Evolutionary conservation across 129 eudicot species (phyloP), one percentile per base, ranked within the genome.

Genomic region (Solidago caesia): DNA sequence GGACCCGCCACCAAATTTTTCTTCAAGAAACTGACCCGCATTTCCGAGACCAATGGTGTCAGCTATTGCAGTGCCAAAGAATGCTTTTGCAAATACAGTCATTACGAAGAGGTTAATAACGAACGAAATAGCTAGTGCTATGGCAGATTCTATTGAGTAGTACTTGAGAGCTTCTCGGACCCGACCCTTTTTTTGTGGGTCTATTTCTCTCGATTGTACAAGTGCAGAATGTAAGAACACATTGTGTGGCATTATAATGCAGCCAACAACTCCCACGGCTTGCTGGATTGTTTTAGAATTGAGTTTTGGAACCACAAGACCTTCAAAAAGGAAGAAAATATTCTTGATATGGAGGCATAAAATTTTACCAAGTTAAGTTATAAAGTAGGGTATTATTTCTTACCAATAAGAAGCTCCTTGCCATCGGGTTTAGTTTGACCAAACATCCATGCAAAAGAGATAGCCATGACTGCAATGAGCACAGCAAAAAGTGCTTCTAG

Each of bases 191-290:
- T 90, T 93, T 12, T 83, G 80, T 45, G 73, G 90, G 80, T 93
- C 96, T 15, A 92, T 64, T n/a, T 88, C 96, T 81, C 98, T 60
- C 4, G 96, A 93, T 67, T 88, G 96, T 26, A 90, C 98, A 49
- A 93, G 90, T 51, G 98, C 98, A 26, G 98, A 93, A 78, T 93
- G 98, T 60, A 93, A 51, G 79, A 90, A 93, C n/a, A 93, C 98
- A 16, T 93, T 93, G 85, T 93, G 96, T 41, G 98, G 98, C 98
- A 93, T 93, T 79, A 93, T 93, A 46, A 93, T 80, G 82, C 98
- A 88, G 43, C 96, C 98, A 44, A 93, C 96, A 5, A 93, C 84
- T 67, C 91, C 98, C 51, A 90, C 98, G 5, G 98, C 98, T 75
- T 93, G 98, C 43, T 86, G 87, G 66, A 93, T 80, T 58, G 98